A percentile compares a stretch with the other conserved stretches of the same genome.
Evolutionary conservation across 257 asterid species (phyloP).

Genomic region (Ajuga chamaepitys): DNA sequence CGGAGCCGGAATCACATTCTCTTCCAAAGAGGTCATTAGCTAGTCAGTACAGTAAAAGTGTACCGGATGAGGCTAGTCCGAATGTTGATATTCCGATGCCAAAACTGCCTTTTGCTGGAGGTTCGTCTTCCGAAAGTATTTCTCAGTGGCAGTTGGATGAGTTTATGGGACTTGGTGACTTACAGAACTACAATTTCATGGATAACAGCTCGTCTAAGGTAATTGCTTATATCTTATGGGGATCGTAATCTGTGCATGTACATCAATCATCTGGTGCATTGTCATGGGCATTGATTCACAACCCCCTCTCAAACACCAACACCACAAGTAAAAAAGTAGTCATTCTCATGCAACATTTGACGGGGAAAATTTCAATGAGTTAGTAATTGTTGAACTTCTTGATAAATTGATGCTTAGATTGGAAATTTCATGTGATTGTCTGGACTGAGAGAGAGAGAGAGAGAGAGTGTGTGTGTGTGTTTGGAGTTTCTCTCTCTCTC

Average conservation of each 20-base stretch:
- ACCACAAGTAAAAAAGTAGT: too few relatives aligned
- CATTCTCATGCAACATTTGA: too few relatives aligned
- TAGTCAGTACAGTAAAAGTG: slow-evolving; percentile 27
- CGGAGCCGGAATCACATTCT: slow-evolving; percentile 34
- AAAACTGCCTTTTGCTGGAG: slow-evolving; percentile 40
- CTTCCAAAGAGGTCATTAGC: slow-evolving; percentile 27
- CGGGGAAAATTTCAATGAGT: too few relatives aligned
- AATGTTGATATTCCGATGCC: slow-evolving; percentile 26
- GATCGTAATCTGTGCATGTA: not conserved
- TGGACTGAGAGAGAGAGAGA: too few relatives aligned
- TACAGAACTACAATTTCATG: slow-evolving; percentile 48
- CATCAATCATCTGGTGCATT: not conserved
- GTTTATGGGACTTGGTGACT: slow-evolving; percentile 52
- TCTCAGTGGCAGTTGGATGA: slow-evolving; percentile 92
- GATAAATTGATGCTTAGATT: too few relatives aligned
- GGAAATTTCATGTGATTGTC: too few relatives aligned
- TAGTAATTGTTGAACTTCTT: too few relatives aligned
- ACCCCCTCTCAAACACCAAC: too few relatives aligned
- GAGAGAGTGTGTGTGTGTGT: too few relatives aligned
- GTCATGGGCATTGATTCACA: not conserved
- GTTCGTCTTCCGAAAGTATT: slow-evolving; percentile 54
- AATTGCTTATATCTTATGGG: slow-evolving; percentile 5
- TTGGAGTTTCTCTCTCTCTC: too few relatives aligned
- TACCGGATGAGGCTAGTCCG: slow-evolving; percentile 31
- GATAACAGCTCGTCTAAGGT: slow-evolving; percentile 72